A percentile compares a stretch with the other conserved stretches of the same genome.
Evolutionary conservation across 2,329 filamentous ascomycete species (phyloP).

Genomic region (Aciculosporium take): DNA sequence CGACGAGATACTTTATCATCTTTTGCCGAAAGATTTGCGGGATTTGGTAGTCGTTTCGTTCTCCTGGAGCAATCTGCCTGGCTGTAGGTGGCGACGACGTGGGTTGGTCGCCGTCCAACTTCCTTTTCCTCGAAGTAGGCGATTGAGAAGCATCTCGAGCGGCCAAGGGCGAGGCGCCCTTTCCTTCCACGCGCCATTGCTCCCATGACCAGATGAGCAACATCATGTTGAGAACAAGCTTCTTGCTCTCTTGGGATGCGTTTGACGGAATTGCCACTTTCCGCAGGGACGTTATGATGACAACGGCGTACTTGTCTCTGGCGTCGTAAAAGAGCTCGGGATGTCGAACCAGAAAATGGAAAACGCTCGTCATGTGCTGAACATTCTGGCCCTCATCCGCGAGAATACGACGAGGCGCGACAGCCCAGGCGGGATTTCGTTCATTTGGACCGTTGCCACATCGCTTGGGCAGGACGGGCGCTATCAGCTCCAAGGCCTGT

Average conservation of each 20-base stretch:
- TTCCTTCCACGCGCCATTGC: conserved; percentile 59
- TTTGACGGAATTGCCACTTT: conserved; percentile 78
- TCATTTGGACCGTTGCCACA: conserved; percentile 58
- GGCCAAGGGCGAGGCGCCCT: conserved; percentile 16
- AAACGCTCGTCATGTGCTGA: conserved; percentile 93
- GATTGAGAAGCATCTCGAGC: conserved; percentile 44
- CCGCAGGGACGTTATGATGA: conserved; percentile 76
- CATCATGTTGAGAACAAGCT: conserved; percentile 80
- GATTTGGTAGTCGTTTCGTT: conserved; percentile 53
- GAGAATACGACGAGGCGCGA: conserved; percentile 77
- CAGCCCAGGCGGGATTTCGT: conserved; percentile 71
- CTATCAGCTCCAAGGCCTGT: conserved; percentile 85
- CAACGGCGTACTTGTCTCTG: conserved; percentile 74
- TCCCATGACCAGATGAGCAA: conserved; percentile 89
- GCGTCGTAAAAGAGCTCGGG: conserved; percentile 90
- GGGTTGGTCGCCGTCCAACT: conserved; percentile 48
- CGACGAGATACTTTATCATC: conserved; percentile 88
- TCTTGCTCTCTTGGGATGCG: conserved; percentile 81
- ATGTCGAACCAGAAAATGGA: conserved; percentile 88
- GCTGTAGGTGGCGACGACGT: conserved; percentile 40
- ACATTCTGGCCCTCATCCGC: conserved; percentile 90
- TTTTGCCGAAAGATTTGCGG: conserved; percentile 54
- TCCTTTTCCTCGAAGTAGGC: conserved; percentile 61
- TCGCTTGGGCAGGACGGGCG: conserved; percentile 82
- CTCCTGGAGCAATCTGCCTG: conserved; percentile 25